Evolutionary conservation across 495 filamentous ascomycete genomes (phyloP), one percentile per base, ranked within the genome.

Genomic region (Tetracladium marchalianum): DNA sequence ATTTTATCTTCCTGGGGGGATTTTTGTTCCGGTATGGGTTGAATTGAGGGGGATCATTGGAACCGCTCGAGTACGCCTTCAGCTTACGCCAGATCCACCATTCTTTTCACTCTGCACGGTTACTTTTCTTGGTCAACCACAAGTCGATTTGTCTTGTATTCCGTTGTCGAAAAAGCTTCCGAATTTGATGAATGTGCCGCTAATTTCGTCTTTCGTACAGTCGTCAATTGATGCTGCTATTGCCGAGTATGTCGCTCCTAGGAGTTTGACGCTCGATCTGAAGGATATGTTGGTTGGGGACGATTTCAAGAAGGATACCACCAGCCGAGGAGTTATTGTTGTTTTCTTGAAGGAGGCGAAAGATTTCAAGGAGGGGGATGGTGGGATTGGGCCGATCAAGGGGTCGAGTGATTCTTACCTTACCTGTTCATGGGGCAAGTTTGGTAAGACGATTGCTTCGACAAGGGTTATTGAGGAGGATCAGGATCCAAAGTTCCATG

Each of bases 71-170:
- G 48, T 85, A 6, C 73, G 80, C 22, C 68, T 85, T 13, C 82
- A 86, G 50, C 67, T 85, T 3, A 78, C 73, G 11, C 82, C 82
- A 4, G 82, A 86, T 53, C 82, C 82, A 3, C 82, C 82, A 0
- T 86, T 86, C 62, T 73, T 85, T 58, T 68, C 75, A 34, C 66
- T 86, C 7, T 81, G 74, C 52, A 86, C 82, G 0, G 55, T 86
- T 41, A 84, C 81, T 0, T 78, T 86, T 51, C 73, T 86, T n/a
- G 82, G 82, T n/a, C 82, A 86, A 57, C 83, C 83, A 0, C 75
- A 76, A 53, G 82, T 79, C n/a, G 75, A 80, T 44, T 58, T 87
- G 2, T 76, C 77, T 0, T 85, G 82, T 50, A 68, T 77, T 11
- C 82, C 83, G 4, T 66, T 87, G 24, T 75, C 73, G 16, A 81